phyloP scores from a whole-genome alignment of 129 eudicot genomes.

The Saussurea involucrata region DNA sequence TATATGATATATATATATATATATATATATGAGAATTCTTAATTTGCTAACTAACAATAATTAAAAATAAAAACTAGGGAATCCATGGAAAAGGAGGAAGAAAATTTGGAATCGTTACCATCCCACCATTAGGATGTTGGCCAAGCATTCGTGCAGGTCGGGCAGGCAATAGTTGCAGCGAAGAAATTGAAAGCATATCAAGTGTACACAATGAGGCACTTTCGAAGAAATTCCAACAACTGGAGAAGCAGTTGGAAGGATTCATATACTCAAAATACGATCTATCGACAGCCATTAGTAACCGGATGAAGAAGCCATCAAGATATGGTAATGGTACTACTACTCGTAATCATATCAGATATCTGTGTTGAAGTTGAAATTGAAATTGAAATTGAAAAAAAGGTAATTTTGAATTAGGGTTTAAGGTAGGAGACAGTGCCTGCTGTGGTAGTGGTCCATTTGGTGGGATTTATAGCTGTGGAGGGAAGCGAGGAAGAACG shows the following conservation, averaged over 20 bases:
- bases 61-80: background rate
- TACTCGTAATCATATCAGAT: no score
- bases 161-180: constrained; percentile 4
- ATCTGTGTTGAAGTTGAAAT: no score
- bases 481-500: constrained; percentile 41
- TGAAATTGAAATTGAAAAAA: background rate
- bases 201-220: constrained; percentile 33
- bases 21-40: no score
- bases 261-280: constrained; percentile 40
- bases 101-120: constrained; percentile 23
- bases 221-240: background rate
- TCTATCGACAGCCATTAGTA: constrained; percentile 3
- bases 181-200: constrained; percentile 19
- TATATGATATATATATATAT: no score
- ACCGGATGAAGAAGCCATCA: constrained; percentile 20
- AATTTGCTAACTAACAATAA: background rate
- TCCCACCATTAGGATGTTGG: constrained; percentile 22
- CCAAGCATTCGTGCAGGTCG: constrained; percentile 25
- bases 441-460: constrained; percentile 48
- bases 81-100: constrained; percentile 28
- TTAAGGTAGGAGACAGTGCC: constrained; percentile 36
- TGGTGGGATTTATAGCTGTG: constrained; percentile 36
- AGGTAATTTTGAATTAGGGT: constrained; percentile 35
- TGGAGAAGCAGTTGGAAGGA: constrained; percentile 30
- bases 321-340: constrained; percentile 34